Evolutionary conservation across 176 grass and related monocot genomes (phyloP).

Genomic region (Aegilops umbellulata): DNA sequence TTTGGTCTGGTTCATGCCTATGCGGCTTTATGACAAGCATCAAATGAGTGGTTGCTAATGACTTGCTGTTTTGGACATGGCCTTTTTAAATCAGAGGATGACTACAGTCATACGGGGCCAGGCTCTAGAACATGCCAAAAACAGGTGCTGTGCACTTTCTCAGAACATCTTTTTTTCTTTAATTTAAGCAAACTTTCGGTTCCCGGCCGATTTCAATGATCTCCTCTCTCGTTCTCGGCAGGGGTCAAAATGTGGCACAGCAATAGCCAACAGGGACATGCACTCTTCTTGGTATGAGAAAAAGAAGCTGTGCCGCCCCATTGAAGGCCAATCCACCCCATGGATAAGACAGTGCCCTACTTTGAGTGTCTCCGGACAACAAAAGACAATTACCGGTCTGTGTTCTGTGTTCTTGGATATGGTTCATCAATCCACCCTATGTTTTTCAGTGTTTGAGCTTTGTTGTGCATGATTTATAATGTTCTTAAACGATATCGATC

Average conservation of each 20-base stretch:
- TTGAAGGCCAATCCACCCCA: conserved; percentile 17
- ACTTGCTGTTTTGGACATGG: conserved; percentile 36
- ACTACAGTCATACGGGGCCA: neutral
- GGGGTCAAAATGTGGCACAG: conserved; percentile 18
- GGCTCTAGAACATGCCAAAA: conserved; percentile 36
- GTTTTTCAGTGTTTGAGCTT: conserved; percentile 9
- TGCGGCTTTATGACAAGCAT: conserved; percentile 6
- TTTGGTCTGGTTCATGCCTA: conserved; percentile 17
- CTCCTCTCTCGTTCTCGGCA: neutral
- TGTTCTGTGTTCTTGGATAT: conserved; percentile 6
- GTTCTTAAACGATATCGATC: neutral
- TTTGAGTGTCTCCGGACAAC: neutral
- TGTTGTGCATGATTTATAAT: neutral
- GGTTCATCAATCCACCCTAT: neutral
- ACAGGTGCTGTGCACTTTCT: conserved; percentile 18
- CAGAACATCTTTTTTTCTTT: neutral
- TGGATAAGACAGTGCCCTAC: neutral
- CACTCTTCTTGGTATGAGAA: conserved; percentile 22
- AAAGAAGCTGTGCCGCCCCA: conserved; percentile 15
- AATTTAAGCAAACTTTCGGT: neutral
- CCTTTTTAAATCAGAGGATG: conserved; percentile 33
- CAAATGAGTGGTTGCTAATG: conserved; percentile 29
- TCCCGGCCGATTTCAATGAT: neutral
- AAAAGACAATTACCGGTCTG: neutral
- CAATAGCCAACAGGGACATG: conserved; percentile 11